Evolutionary conservation across 805 yeast species (phyloP).

Genomic region (Kodamaea hsintzibuensis): DNA sequence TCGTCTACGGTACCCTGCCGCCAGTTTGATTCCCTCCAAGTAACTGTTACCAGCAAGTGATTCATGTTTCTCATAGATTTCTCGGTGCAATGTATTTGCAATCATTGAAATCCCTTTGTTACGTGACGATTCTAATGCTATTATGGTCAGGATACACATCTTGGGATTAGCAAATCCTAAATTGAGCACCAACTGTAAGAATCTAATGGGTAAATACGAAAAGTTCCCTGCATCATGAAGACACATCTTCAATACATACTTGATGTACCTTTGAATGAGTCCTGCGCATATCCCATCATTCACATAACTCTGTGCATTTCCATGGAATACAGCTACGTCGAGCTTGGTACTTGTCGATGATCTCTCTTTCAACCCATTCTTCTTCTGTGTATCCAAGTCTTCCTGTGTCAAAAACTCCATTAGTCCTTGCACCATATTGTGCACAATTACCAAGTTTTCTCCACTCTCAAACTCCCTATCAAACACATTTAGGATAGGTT

Average conservation of each 20-base stretch:
- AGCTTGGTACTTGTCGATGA: constrained; percentile 33
- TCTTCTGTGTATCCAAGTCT: constrained; percentile 45
- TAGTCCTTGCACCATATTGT: constrained; percentile 57
- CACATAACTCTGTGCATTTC: constrained; percentile 45
- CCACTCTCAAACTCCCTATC: constrained; percentile 47
- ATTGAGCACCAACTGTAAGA: constrained; percentile 55
- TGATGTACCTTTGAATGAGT: constrained; percentile 62
- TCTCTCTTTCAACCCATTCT: constrained; percentile 40
- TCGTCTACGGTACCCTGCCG: constrained; percentile 45
- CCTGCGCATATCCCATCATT: constrained; percentile 77
- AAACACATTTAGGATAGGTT: constrained; percentile 51
- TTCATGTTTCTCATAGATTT: constrained; percentile 65
- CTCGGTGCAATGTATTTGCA: constrained; percentile 55
- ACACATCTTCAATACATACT: constrained; percentile 49
- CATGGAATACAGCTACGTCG: constrained; percentile 57
- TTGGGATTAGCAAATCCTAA: constrained; percentile 79
- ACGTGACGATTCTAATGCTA: constrained; percentile 65
- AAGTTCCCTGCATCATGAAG: constrained; percentile 44
- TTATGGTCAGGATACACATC: constrained; percentile 62
- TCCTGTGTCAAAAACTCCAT: constrained; percentile 58
- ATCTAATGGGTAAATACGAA: constrained; percentile 53
- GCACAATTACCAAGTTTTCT: constrained; percentile 41
- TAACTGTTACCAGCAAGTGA: constrained; percentile 68
- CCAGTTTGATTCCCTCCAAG: constrained; percentile 59
- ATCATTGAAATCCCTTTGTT: constrained; percentile 41